These are phyloP conservation scores for Kalanchoe fedtschenkoi DNA, from an alignment of 164 flowering plant genomes.

Conservation along the genomic window DNA sequence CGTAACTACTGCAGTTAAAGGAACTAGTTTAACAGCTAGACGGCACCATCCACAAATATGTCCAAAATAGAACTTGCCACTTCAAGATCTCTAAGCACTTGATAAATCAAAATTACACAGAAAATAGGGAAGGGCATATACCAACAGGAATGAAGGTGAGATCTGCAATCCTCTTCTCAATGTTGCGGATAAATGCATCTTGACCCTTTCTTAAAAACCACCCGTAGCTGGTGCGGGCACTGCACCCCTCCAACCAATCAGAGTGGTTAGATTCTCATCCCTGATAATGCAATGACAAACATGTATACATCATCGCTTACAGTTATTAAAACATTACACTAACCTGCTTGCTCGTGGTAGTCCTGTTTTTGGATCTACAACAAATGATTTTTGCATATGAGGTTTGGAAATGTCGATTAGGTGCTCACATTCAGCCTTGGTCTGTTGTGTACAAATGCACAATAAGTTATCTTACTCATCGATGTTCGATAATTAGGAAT, in stretches of 20 bases:
- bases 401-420: not conserved
- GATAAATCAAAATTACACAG: too few relatives aligned
- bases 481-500: too few relatives aligned
- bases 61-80: too few relatives aligned
- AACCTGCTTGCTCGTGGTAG: not conserved
- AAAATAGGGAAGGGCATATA: too few relatives aligned
- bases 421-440: not conserved
- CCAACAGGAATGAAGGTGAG: not conserved
- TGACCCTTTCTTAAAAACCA: not conserved
- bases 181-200: not conserved
- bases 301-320: not conserved
- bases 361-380: not conserved
- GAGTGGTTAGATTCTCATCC: not conserved
- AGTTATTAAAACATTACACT: not conserved
- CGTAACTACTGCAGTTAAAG: too few relatives aligned
- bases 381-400: not conserved
- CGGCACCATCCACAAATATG: too few relatives aligned
- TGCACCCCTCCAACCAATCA: not conserved
- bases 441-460: not conserved
- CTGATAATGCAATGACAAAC: not conserved
- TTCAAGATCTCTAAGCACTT: too few relatives aligned
- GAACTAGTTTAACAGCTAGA: too few relatives aligned
- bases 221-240: not conserved
- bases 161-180: not conserved
- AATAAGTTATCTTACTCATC: too few relatives aligned